These are phyloP conservation scores for Syzygium malaccense DNA, from an alignment of 441 rosid genomes.

Conservation along the genomic window DNA sequence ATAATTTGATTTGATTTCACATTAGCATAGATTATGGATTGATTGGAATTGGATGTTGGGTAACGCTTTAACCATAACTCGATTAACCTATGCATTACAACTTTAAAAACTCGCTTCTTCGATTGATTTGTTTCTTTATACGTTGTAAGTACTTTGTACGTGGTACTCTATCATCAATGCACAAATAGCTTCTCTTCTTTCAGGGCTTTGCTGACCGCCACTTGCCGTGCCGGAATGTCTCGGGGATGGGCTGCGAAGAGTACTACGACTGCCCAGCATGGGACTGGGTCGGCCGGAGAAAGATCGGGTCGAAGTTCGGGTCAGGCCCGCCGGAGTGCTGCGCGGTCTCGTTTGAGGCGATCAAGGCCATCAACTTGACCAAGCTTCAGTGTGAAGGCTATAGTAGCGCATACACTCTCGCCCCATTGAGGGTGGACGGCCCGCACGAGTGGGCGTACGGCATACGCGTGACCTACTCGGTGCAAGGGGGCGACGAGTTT, in stretches of 20 bases:
- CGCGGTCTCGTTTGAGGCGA: conserved; percentile 60
- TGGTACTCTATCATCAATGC: background rate
- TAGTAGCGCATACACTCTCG: conserved; percentile 70
- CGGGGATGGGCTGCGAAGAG: conserved; percentile 91
- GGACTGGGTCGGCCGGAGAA: conserved; percentile 39
- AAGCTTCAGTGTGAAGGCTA: conserved; percentile 78
- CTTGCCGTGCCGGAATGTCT: conserved; percentile 76
- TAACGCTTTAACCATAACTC: background rate
- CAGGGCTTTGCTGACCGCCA: conserved; percentile 69
- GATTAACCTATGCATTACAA: background rate
- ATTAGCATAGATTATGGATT: background rate
- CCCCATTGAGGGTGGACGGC: conserved; percentile 53
- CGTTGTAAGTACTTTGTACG: background rate
- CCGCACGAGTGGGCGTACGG: conserved; percentile 68
- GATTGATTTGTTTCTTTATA: background rate
- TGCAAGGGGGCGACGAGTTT: conserved; percentile 58
- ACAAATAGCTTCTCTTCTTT: background rate
- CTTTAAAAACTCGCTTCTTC: background rate
- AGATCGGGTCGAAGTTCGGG: conserved; percentile 19
- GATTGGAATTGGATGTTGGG: background rate
- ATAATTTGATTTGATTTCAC: background rate
- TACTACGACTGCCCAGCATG: conserved; percentile 74
- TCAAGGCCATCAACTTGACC: conserved; percentile 61
- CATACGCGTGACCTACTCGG: conserved; percentile 68
- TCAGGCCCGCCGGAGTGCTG: conserved; percentile 79